phyloP scores from a whole-genome alignment of 2,329 filamentous ascomycete species.

The Claviceps maximensis region DNA sequence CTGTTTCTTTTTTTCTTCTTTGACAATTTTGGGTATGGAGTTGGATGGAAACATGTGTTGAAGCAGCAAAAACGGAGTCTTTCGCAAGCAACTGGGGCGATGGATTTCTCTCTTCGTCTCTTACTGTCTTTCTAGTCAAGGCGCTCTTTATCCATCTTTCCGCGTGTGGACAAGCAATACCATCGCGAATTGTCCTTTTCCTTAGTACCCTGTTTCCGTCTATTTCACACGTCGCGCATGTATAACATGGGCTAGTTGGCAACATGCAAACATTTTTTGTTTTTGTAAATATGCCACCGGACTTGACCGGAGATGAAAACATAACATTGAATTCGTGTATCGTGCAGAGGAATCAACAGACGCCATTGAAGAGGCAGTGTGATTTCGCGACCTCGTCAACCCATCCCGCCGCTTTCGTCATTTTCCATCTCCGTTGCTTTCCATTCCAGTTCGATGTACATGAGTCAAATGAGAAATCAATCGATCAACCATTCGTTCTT shows the following conservation, averaged over 20 bases:
- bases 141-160: background rate
- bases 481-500: too few species aligned
- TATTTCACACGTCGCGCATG: background rate
- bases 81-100: background rate
- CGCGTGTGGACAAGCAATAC: background rate
- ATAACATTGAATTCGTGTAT: background rate
- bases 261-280: too few species aligned
- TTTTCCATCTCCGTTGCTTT: too few species aligned
- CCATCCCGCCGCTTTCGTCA: too few species aligned
- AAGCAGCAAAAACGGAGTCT: background rate
- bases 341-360: background rate
- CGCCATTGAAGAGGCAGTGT: background rate
- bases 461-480: too few species aligned
- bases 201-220: background rate
- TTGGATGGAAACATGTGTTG: background rate
- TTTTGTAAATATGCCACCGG: too few species aligned
- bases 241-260: background rate
- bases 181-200: background rate
- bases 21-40: background rate
- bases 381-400: background rate
- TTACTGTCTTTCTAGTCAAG: background rate
- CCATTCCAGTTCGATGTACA: too few species aligned
- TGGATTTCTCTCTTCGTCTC: too few species aligned
- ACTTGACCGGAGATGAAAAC: background rate
- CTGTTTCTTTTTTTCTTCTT: background rate